Base-by-base conservation (phyloP, 768 basidiomycete species). In the Collybia mongolica region DNA sequence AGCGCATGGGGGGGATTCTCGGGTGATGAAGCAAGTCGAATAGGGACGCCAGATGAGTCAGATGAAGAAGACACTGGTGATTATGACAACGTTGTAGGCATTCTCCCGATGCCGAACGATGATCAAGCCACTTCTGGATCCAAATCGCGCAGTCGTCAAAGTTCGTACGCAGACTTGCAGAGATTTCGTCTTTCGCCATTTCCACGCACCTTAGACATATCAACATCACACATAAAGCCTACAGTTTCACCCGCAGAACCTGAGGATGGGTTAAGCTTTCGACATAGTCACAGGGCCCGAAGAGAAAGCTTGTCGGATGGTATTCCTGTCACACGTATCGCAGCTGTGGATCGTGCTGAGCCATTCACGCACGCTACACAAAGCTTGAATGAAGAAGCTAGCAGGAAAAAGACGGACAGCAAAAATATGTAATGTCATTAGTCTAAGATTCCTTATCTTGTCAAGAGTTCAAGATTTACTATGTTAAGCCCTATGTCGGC, bases 41-140 rank as follows among this genome's bases (percentile, higher is more conserved):
- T 83, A 17, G 77, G 72, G 35, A 88, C 87, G 6, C 90, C 90
- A 0, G 84, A 88, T 44, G 83, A 81, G 41, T 85, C 88, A 12
- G 93, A 94, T 58, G 90, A 92, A 22, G 92, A 94, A 61, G 91
- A 92, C 44, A 80, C 82, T 42, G 93, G 91, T 36, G 93, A 96
- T 68, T 95, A 95, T 65, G 93, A 96, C 64, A 83, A 95, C 67
- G 88, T 94, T 41, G 77, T 93, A 42, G 80, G 83, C 8, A 74
- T 84, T 54, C 67, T 93, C 47, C 76, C 77, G 17, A 58, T 68
- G 8, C 9, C 14, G 32, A 72, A 79, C 46, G 81, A 81, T 48
- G 79, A 80, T 46, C 67, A 61, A 61, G 56, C 53, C 58, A 63
- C 37, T 53, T 49, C 62, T 44, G 46, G 52, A 54, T 66, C 63